Evolutionary conservation across 352 stramenopile species (phyloP).

Genomic region (Saprolegnia diclina): DNA sequence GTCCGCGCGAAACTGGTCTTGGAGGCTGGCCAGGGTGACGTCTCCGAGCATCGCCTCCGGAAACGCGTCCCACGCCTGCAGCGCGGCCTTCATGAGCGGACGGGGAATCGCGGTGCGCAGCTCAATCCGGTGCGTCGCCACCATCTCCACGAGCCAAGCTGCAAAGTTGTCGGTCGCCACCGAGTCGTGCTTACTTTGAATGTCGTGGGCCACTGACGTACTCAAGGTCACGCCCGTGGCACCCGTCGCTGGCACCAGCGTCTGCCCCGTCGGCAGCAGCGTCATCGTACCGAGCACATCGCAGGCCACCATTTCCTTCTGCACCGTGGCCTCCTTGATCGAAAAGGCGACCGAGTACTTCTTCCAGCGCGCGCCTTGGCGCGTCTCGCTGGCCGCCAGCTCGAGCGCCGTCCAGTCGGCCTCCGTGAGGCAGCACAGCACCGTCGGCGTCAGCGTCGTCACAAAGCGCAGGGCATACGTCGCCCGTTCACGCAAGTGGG

Average conservation of each 20-base stretch:
- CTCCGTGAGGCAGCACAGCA: constrained; percentile 46
- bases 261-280: not conserved
- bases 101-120: not conserved
- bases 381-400: constrained; percentile 26
- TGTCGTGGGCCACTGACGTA: constrained; percentile 20
- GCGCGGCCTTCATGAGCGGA: not conserved
- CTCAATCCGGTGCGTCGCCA: constrained; percentile 8
- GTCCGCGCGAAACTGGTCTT: not conserved
- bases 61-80: not conserved
- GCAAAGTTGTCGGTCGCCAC: not conserved
- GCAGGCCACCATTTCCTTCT: constrained; percentile 30
- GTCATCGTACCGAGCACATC: no score
- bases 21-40: not conserved
- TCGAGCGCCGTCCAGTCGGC: constrained; percentile 37
- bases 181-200: not conserved
- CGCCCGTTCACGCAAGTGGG: constrained; percentile 46
- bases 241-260: constrained; percentile 29
- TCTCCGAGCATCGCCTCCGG: not conserved
- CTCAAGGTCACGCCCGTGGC: not conserved
- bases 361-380: constrained; percentile 27
- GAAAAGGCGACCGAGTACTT: constrained; percentile 36
- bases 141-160: not conserved
- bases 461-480: constrained; percentile 69
- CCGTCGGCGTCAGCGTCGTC: constrained; percentile 42
- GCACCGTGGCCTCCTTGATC: constrained; percentile 33